Evolutionary conservation across 1,284 basidiomycete species (phyloP).

Genomic region (Cryptococcus depauperatus): DNA sequence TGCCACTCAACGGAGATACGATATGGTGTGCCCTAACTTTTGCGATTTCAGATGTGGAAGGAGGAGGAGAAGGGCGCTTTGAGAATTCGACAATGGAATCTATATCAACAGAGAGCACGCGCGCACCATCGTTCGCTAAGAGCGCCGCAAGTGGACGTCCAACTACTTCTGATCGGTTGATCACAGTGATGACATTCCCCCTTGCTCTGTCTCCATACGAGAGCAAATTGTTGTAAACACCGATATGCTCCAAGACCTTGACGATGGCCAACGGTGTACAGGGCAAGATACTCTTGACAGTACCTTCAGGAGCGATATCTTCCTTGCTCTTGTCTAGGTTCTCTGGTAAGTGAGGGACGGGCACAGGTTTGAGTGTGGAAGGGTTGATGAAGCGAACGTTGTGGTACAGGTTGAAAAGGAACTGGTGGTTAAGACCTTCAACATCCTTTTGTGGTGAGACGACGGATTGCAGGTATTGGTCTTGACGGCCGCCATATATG

Average conservation of each 20-base stretch:
- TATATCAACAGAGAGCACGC: constrained; percentile 90
- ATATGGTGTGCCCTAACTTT: constrained; percentile 63
- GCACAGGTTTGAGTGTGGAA: constrained; percentile 41
- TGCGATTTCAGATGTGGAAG: constrained; percentile 27
- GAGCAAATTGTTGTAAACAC: constrained; percentile 85
- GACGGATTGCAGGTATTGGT: constrained; percentile 78
- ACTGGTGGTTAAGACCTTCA: constrained; percentile 91
- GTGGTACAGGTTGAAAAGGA: constrained; percentile 94
- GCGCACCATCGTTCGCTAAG: constrained; percentile 88
- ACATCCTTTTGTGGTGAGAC: constrained; percentile 93
- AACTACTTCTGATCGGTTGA: constrained; percentile 95
- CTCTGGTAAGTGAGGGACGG: constrained; percentile 31
- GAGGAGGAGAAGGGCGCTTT: constrained; percentile 63
- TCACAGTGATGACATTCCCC: constrained; percentile 85
- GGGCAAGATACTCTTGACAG: constrained; percentile 65
- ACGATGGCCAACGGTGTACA: constrained; percentile 96
- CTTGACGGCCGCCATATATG: constrained; percentile 77
- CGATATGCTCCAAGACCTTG: constrained; percentile 82
- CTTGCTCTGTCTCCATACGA: constrained; percentile 92
- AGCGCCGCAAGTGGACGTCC: constrained; percentile 89
- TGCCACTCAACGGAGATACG: constrained; percentile 55
- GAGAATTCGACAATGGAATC: constrained; percentile 74
- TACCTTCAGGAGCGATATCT: constrained; percentile 57
- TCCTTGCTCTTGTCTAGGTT: constrained; percentile 26
- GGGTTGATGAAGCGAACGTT: constrained; percentile 63